A percentile compares a stretch with the other conserved stretches of the same genome.
phyloP scores from a whole-genome alignment of 1,139 yeast genomes.

The Hanseniaspora sp. region DNA sequence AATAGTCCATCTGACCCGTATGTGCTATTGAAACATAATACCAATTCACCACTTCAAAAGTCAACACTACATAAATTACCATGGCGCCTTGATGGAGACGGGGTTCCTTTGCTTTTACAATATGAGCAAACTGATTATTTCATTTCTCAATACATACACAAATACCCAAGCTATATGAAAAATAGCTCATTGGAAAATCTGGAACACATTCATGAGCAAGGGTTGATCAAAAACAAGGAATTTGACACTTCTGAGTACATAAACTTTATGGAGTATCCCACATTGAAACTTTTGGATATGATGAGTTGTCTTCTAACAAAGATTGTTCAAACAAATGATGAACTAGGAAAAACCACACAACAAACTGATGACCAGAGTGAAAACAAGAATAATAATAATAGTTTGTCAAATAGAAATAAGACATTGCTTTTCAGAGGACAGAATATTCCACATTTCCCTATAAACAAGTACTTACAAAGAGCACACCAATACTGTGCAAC shows the following conservation, averaged over 20 bases:
- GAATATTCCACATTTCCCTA: conserved; percentile 84
- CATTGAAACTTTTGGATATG: conserved; percentile 71
- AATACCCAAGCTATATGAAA: conserved; percentile 3
- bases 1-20: background rate
- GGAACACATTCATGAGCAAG: background rate
- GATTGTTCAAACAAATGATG: conserved; percentile 87
- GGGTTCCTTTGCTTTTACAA: conserved; percentile 5
- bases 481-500: conserved; percentile 95
- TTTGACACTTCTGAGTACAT: conserved; percentile 41
- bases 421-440: conserved; percentile 87
- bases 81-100: conserved; percentile 1
- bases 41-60: background rate
- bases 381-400: conserved; percentile 32
- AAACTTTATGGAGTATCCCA: conserved; percentile 76
- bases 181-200: background rate
- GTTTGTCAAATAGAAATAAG: conserved; percentile 26
- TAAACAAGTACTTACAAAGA: conserved; percentile 79
- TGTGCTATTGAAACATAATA: background rate
- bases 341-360: conserved; percentile 21
- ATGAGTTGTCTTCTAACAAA: conserved; percentile 71
- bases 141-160: background rate
- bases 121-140: background rate
- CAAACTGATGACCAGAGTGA: background rate
- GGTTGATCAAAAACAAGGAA: conserved; percentile 2
- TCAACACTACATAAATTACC: background rate